Conservation (phyloP, 352 stramenopile species). For the Paralagenidium karlingii region DNA sequence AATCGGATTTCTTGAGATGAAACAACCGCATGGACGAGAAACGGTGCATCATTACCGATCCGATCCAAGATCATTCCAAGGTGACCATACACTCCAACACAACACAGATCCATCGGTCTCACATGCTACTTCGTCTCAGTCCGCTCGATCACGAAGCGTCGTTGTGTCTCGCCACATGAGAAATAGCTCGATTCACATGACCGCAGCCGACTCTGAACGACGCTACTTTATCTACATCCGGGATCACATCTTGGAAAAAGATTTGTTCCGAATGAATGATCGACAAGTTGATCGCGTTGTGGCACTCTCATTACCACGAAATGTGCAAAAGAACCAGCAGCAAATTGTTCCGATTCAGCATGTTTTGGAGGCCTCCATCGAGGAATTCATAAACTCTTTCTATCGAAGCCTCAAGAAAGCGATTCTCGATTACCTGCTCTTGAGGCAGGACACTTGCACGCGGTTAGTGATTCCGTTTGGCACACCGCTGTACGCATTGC, state of each 20-base stretch:
- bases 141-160: no score
- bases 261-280: not conserved
- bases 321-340: not conserved
- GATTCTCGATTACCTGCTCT: constrained; percentile 58
- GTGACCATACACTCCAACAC: no score
- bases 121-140: no score
- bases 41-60: not conserved
- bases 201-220: not conserved
- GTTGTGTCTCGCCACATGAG: no score
- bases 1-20: no score
- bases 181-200: no score
- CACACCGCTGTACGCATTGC: constrained; percentile 19
- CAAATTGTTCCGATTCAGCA: constrained; percentile 21
- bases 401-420: constrained; percentile 58
- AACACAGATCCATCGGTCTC: no score
- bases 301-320: no score
- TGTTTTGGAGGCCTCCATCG: constrained; percentile 20
- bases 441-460: constrained; percentile 19
- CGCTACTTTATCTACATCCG: not conserved
- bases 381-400: constrained; percentile 47
- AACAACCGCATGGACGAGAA: not conserved
- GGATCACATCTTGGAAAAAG: not conserved
- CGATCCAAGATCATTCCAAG: no score
- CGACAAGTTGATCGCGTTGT: no score
- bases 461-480: constrained; percentile 37